Percentiles rank a stretch among this genome's conserved stretches.
Conservation (phyloP, 306 rosid species). For the Glycyrrhiza uralensis region DNA sequence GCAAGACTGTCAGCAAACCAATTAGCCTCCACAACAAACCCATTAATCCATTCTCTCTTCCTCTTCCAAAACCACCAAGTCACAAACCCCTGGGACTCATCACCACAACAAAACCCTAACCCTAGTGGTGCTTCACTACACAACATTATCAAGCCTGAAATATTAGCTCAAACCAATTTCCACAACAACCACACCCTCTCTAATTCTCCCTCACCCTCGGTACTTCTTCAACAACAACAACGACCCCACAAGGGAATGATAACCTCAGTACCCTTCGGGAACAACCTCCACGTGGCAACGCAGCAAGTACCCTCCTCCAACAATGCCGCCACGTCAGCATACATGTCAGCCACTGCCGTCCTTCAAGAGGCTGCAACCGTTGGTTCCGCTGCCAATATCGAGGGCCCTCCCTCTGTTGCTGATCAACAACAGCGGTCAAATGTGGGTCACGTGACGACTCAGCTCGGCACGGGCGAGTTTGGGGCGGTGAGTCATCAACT, state of each 20-base stretch:
- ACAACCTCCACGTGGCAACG: slow-evolving; percentile 47
- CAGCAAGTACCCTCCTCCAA: too few relatives aligned
- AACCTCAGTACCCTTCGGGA: slow-evolving; percentile 38
- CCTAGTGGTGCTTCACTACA: slow-evolving; percentile 31
- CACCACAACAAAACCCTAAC: slow-evolving; percentile 72
- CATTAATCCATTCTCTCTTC: slow-evolving; percentile 48
- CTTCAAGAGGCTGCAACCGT: slow-evolving; percentile 86
- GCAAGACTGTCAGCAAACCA: slow-evolving; percentile 68
- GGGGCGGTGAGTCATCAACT: slow-evolving; percentile 32
- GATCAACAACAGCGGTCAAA: too few relatives aligned
- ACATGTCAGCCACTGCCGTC: slow-evolving; percentile 87
- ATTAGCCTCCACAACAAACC: slow-evolving; percentile 27
- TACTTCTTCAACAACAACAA: slow-evolving; percentile 36
- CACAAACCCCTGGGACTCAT: slow-evolving; percentile 57
- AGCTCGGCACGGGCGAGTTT: slow-evolving; percentile 39
- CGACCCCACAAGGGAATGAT: slow-evolving; percentile 29
- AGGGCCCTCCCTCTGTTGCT: too few relatives aligned
- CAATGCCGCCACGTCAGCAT: slow-evolving; percentile 51
- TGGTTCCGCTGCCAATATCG: slow-evolving; percentile 48
- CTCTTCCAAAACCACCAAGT: slow-evolving; percentile 45
- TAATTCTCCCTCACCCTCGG: slow-evolving; percentile 16
- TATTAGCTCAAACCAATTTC: slow-evolving; percentile 27
- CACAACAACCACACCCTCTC: slow-evolving; percentile 11
- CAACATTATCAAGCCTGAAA: slow-evolving; percentile 52
- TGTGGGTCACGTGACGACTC: too few relatives aligned